Percentiles rank a stretch among this genome's conserved stretches.
phyloP scores from a whole-genome alignment of 1,284 basidiomycete species.

The Boletus albobrunnescens region DNA sequence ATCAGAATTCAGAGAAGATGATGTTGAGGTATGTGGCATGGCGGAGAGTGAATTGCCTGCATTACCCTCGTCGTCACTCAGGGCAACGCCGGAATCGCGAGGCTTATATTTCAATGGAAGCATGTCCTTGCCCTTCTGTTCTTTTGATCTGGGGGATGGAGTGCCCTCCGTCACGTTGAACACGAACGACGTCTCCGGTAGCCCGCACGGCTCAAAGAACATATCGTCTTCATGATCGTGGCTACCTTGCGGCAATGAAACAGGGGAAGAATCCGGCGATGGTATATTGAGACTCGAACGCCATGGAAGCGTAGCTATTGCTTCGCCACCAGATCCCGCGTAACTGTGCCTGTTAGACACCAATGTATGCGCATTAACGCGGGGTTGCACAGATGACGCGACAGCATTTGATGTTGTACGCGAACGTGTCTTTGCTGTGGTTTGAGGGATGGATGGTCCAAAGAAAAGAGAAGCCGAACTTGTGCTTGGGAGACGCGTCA shows the following conservation, averaged over 20 bases:
- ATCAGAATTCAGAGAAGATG: constrained; percentile 56
- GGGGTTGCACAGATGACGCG: constrained; percentile 1
- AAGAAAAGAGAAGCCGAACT: constrained; percentile 70
- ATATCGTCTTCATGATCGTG: constrained; percentile 52
- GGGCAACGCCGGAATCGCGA: constrained; percentile 60
- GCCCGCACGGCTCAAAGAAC: constrained; percentile 47
- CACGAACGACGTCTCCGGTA: constrained; percentile 48
- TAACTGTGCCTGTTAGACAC: constrained; percentile 59
- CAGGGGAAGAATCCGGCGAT: constrained; percentile 51
- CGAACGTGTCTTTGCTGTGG: constrained; percentile 17
- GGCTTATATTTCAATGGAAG: constrained; percentile 65
- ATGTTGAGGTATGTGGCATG: constrained; percentile 54
- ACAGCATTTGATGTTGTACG: constrained; percentile 24
- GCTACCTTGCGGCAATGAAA: constrained; percentile 24
- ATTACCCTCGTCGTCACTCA: constrained; percentile 57
- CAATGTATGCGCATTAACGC: constrained; percentile 27
- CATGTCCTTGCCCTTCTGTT: constrained; percentile 35
- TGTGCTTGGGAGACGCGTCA: constrained; percentile 42
- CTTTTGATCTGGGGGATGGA: constrained; percentile 53
- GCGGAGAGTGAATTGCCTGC: constrained; percentile 36
- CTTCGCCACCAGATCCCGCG: constrained; percentile 34
- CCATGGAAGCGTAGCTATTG: constrained; percentile 39
- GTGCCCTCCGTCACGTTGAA: constrained; percentile 53
- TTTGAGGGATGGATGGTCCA: constrained; percentile 55
- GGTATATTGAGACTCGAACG: constrained; percentile 38